Base-by-base conservation (phyloP, 78 protist genomes). In the Dictyostelium purpureum region DNA sequence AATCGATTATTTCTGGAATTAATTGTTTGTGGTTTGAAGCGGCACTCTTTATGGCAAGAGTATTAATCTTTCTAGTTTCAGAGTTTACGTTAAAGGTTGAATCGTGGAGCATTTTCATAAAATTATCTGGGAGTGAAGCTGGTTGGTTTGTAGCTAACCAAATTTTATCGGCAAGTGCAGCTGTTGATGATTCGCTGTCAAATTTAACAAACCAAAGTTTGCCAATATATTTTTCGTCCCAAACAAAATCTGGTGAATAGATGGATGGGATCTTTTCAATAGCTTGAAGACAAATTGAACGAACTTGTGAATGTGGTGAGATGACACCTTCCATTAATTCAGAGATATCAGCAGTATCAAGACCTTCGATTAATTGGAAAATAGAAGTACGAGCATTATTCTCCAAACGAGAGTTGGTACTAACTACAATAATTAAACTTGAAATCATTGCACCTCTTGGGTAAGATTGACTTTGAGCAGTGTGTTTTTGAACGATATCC, bases 371-470 rank as follows among this genome's bases (percentile, higher is more conserved):
- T 7, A 85, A 26, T 47, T 85, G 80, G 83, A 70, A 85, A n/a
- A 93, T 79, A 0, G 88, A 43, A 16, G 51, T 76, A 42, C 89
- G 54, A 4, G 94, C 94, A 2, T 16, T 12, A 18, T 71, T 40
- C 5, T 77, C 90, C 14, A 93, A 67, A 38, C 96, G 45, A 26
- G 88, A n/a, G 9, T 49, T 43, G 6, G 65, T 77, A 3, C 73
- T 11, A n/a, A 93, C 83, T 9, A 93, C 92, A 61, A 87, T 35
- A 35, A 93, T 87, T 57, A 93, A 76, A 0, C 79, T 16, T 2
- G 92, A 45, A 54, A 87, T 76, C 88, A 93, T 76, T 16, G 89
- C 63, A 24, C 92, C 93, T 33, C 96, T 33, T 67, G 96, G 96
- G 56, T 85, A 93, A 12, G 82, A 61, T 70, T 79, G 85, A 40